Conservation (phyloP, 805 yeast genomes). For the Scheffersomyces stipitis region DNA sequence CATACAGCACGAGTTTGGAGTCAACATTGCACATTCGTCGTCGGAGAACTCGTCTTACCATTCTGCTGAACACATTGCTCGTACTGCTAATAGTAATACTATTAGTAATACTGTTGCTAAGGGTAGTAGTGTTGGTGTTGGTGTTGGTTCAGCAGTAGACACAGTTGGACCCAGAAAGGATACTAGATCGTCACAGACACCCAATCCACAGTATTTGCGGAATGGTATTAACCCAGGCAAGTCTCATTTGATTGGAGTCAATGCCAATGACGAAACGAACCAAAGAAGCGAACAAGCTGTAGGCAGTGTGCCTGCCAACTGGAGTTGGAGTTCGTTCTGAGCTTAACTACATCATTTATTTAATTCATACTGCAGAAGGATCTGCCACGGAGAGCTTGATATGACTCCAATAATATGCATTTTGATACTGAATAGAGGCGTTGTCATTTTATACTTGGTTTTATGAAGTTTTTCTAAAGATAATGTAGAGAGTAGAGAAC, state of each 20-base stretch:
- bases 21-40: conserved; percentile 9
- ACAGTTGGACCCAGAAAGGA: neutral
- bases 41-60: neutral
- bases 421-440: too few relatives aligned
- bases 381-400: too few relatives aligned
- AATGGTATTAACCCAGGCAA: neutral
- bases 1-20: conserved; percentile 42
- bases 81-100: neutral
- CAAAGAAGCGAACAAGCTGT: conserved; percentile 43
- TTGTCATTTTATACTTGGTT: too few relatives aligned
- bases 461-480: too few relatives aligned
- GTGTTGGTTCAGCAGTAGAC: neutral
- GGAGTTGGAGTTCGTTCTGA: conserved; percentile 78
- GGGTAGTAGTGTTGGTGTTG: neutral
- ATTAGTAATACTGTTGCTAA: neutral
- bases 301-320: conserved; percentile 66
- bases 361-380: too few relatives aligned
- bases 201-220: neutral
- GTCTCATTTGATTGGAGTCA: neutral
- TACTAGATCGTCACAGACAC: neutral
- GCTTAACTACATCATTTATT: too few relatives aligned
- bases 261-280: conserved; percentile 13
- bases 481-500: too few relatives aligned
- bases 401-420: too few relatives aligned
- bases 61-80: too few relatives aligned